Conservation (phyloP, 345 rosid genomes). For the Moricandia arvensis region DNA sequence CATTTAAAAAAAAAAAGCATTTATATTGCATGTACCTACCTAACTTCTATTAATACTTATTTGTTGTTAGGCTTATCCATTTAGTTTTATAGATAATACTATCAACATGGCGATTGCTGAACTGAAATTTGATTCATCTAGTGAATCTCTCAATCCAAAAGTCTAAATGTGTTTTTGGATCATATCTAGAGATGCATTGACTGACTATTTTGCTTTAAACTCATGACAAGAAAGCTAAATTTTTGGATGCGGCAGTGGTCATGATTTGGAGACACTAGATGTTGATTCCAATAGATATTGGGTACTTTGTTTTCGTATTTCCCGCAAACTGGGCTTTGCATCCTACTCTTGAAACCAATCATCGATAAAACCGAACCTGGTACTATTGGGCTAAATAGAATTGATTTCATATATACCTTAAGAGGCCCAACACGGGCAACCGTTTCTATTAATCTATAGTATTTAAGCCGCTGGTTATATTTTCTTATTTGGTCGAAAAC, state of each 20-base stretch:
- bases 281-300: too few species aligned
- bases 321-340: not conserved
- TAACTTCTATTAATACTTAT: constrained; percentile 10
- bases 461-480: not conserved
- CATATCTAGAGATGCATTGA: not conserved
- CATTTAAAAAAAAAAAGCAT: not conserved
- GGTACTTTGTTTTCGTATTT: too few species aligned
- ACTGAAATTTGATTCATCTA: not conserved
- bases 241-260: not conserved
- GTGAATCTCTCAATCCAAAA: not conserved
- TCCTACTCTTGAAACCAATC: not conserved
- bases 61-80: constrained; percentile 2
- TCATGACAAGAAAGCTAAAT: too few species aligned
- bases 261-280: not conserved
- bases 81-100: not conserved
- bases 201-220: not conserved
- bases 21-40: not conserved
- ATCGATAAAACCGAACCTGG: not conserved
- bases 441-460: not conserved
- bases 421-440: not conserved
- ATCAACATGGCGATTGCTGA: not conserved
- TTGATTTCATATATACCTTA: not conserved
- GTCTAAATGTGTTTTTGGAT: not conserved
- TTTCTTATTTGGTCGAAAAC: not conserved
- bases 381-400: not conserved